Conservation (phyloP, 1,284 basidiomycete genomes). For the Papiliotrema nemorosa region DNA sequence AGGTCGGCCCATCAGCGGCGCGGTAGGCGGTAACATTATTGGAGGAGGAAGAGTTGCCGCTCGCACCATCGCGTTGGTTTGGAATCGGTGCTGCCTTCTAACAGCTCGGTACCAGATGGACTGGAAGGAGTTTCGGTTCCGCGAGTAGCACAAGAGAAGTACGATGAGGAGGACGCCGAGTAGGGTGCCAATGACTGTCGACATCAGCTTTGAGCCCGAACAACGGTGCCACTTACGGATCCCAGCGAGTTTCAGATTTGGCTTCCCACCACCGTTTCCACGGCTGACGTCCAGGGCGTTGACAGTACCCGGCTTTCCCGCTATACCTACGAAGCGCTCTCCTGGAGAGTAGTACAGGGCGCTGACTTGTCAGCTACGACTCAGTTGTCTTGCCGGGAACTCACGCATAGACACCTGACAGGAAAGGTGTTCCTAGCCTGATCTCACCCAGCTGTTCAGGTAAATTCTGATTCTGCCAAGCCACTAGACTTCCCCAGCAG, state of each 20-base stretch:
- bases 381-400: slow-evolving; percentile 7
- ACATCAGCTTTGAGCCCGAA: neutral
- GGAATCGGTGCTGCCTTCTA: slow-evolving; percentile 31
- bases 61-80: slow-evolving; percentile 31
- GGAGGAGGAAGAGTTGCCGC: slow-evolving; percentile 30
- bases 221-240: slow-evolving; percentile 25
- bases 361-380: slow-evolving; percentile 15
- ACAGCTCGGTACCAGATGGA: slow-evolving; percentile 36
- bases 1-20: slow-evolving; percentile 12
- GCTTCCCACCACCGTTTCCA: slow-evolving; percentile 6
- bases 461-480: slow-evolving; percentile 38
- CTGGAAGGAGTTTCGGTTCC: slow-evolving; percentile 35
- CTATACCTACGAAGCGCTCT: slow-evolving; percentile 37
- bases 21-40: slow-evolving; percentile 7
- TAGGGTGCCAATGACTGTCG: slow-evolving; percentile 33
- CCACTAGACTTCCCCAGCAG: slow-evolving; percentile 40
- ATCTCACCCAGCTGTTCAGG: slow-evolving; percentile 37
- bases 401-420: slow-evolving; percentile 43
- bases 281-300: slow-evolving; percentile 25
- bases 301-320: slow-evolving; percentile 37
- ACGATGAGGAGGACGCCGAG: slow-evolving; percentile 30
- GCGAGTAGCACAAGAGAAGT: slow-evolving; percentile 30
- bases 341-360: slow-evolving; percentile 33
- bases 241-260: slow-evolving; percentile 31
- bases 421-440: slow-evolving; percentile 42